Base-by-base conservation (phyloP, 2,329 filamentous ascomycete genomes). In the Leptographium flavum region DNA sequence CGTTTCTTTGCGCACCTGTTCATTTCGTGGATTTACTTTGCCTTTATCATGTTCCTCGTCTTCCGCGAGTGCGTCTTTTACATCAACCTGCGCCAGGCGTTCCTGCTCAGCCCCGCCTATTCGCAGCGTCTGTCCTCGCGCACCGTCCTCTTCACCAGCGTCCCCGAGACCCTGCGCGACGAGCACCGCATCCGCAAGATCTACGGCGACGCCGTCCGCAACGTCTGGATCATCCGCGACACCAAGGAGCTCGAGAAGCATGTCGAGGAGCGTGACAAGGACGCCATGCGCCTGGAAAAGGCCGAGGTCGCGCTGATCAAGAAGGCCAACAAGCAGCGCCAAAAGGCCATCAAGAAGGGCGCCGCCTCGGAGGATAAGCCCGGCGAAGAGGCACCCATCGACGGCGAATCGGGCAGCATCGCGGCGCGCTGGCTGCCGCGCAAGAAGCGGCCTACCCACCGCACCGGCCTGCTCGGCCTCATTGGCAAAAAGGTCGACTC, bases 61-160 rank as follows among this genome's bases (percentile, higher is more conserved):
- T 87, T 87, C 32, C 79, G 92, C 51, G 92, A 98, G 63, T 80
- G 81, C 57, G 81, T 98, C 56, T 96, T 82, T 73, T 94, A 87
- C 63, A 87, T 96, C 67, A 94, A 94, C 56, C 66, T 98, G 43
- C 84, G 90, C 52, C 92, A 96, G 64, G 90, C 90, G 1, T 96
- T 93, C 66, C 76, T 88, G 17, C 71, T 94, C 47, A 87, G 87
- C 10, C 87, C 85, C 1, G 70, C 84, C 43, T 90, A 94, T 58
- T 76, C 87, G 23, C 81, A 80, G 54, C 83, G 88, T 22, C 78
- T 96, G 38, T 96, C 90, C 0, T 90, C 88, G 1, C 79, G 87
- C 33, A 96, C 90, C 2, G 88, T 98, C 6, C 75, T 98, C 13
- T 87, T 94, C 61, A 83, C 87, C 2, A 83, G 85, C 2, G 87